Percentiles rank a stretch among this genome's conserved stretches.
Conservation (phyloP, 495 filamentous ascomycete genomes). For the Thermothielavioides terrestris region DNA sequence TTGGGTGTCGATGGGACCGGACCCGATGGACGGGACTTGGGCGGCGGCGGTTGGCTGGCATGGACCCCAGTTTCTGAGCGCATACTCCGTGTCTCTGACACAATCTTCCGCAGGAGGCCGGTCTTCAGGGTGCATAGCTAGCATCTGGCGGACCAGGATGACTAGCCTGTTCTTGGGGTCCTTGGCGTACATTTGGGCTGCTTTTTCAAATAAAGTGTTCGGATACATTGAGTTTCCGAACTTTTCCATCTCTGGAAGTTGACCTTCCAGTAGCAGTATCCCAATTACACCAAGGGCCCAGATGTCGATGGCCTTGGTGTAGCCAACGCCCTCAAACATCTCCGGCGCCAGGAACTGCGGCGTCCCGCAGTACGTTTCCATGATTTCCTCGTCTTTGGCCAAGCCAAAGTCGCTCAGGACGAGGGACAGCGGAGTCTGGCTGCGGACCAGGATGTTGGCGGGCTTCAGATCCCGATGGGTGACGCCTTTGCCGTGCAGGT, state of each 20-base stretch:
- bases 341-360: background rate
- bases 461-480: background rate
- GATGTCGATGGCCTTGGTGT: background rate
- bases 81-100: no score
- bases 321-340: background rate
- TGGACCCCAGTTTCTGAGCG: no score
- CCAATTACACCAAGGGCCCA: background rate
- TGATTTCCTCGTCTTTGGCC: background rate
- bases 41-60: no score
- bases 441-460: conserved; percentile 2
- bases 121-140: background rate
- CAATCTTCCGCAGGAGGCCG: no score
- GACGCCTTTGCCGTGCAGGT: background rate
- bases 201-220: background rate
- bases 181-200: background rate
- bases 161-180: background rate
- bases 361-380: background rate
- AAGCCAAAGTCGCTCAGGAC: conserved; percentile 1
- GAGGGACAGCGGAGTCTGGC: background rate
- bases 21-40: no score
- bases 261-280: background rate
- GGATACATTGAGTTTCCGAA: background rate
- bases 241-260: background rate
- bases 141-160: background rate
- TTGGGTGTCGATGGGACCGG: no score